Evolutionary conservation across 1,284 basidiomycete species (phyloP), one percentile per base, ranked within the genome.

Genomic region (Ustilago nuda): DNA sequence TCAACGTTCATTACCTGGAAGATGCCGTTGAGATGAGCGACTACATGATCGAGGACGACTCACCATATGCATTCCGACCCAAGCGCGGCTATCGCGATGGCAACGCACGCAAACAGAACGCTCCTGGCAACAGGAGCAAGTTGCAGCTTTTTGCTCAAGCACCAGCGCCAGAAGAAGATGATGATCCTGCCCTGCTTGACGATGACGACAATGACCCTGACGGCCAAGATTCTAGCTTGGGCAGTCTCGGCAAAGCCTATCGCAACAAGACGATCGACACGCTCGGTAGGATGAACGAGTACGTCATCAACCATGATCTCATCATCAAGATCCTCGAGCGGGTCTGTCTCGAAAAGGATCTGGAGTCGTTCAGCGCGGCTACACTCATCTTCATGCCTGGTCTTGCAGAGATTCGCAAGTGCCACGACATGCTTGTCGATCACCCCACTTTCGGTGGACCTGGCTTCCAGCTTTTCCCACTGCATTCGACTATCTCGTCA

Each of bases 381-480:
- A 90, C 94, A 52, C 88, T 99, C 43, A 89, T 99, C 69, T 99
- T 99, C 87, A 91, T 99, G 90, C 96, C 97, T 8, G 97, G 96
- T 59, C 75, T 86, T 17, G 83, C 82, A 30, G 95, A 98, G 86
- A 99, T 99, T 66, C 91, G 95, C 43, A 91, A 92, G 56, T 87
- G 98, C 72, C 92, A 92, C 80, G 95, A 98, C 79, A 88, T 93
- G 66, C 88, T 99, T 23, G 87, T 88, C 43, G 92, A 92, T 51
- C 95, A 99, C 85, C 88, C 88, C 0, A 80, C 85, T 0, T 97
- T 99, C 84, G 92, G 93, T 36, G 88, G 89, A 3, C 87, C 88
- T 32, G 4, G 87, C 87, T 98, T 97, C 88, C 90, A 89, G 69
- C 88, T 98, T 37, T 93, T 93, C 84, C 94, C 94, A 0, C 87